Conservation (phyloP, 441 rosid genomes). For the Cnidoscolus chayamansa region DNA sequence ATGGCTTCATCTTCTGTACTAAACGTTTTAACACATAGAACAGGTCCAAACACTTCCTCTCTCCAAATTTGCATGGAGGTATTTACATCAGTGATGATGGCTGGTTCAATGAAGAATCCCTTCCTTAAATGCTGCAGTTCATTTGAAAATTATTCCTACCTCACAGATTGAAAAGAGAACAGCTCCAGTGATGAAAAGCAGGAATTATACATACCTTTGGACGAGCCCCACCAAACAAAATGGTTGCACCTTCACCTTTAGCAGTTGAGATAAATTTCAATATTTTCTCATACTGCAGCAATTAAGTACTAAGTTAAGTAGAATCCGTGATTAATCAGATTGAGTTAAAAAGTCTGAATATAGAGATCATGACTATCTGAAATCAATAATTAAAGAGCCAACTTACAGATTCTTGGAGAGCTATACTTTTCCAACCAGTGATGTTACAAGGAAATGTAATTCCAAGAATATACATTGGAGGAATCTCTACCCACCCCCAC, state of each 20-base stretch:
- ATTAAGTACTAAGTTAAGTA: slow-evolving; percentile 17
- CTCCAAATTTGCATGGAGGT: slow-evolving; percentile 97
- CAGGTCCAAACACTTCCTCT: slow-evolving; percentile 98
- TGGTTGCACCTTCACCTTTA: slow-evolving; percentile 86
- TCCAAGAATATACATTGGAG: neutral
- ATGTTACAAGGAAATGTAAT: neutral
- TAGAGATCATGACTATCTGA: slow-evolving; percentile 10
- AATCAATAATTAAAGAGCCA: neutral
- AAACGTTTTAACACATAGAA: slow-evolving; percentile 83
- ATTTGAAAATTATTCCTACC: slow-evolving; percentile 22
- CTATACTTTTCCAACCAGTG: neutral
- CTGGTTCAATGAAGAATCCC: slow-evolving; percentile 84
- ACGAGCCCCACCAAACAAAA: slow-evolving; percentile 74
- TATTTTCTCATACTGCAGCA: slow-evolving; percentile 69
- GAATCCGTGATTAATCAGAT: neutral
- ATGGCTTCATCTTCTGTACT: slow-evolving; percentile 89
- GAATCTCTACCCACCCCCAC: no score
- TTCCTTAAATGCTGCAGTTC: slow-evolving; percentile 66
- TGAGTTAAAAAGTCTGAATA: neutral
- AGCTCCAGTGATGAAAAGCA: slow-evolving; percentile 16
- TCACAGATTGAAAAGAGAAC: slow-evolving; percentile 11
- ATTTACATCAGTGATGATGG: slow-evolving; percentile 65
- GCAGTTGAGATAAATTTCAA: slow-evolving; percentile 73
- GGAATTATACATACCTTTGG: slow-evolving; percentile 48
- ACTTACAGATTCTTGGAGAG: slow-evolving; percentile 1